A percentile compares a stretch with the other conserved stretches of the same genome.
phyloP scores from a whole-genome alignment of 441 rosid genomes.

The Populus hybrid region DNA sequence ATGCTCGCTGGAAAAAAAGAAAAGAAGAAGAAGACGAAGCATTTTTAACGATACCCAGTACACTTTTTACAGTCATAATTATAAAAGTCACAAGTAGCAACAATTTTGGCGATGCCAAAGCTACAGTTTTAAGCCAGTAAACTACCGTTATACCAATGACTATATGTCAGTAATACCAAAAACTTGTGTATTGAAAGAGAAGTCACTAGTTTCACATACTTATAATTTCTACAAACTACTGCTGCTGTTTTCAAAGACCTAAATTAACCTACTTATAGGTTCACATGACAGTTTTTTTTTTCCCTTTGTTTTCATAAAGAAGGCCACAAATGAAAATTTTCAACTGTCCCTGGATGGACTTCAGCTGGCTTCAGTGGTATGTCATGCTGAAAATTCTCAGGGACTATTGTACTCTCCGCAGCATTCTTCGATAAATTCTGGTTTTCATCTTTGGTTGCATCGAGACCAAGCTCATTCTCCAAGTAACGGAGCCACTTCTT shows the following conservation, averaged over 20 bases:
- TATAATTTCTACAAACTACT: neutral
- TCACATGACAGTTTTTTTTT: neutral
- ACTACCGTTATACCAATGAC: neutral
- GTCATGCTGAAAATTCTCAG: slow-evolving; percentile 19
- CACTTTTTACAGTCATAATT: neutral
- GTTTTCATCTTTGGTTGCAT: slow-evolving; percentile 26
- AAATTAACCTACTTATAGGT: neutral
- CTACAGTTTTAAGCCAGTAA: neutral
- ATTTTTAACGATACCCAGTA: neutral
- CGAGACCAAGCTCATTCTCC: slow-evolving; percentile 69
- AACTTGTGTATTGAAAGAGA: neutral
- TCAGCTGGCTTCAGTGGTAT: slow-evolving; percentile 23
- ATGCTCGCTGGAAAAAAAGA: neutral
- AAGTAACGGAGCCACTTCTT: slow-evolving; percentile 61
- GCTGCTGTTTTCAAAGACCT: neutral
- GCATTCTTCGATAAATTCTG: slow-evolving; percentile 15
- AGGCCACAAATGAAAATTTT: slow-evolving; percentile 24
- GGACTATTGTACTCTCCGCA: slow-evolving; percentile 4
- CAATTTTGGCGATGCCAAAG: neutral
- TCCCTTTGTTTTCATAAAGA: slow-evolving; percentile 5
- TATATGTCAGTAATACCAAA: neutral
- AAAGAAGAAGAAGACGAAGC: too few species aligned
- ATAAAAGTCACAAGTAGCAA: neutral
- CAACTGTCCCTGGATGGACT: slow-evolving; percentile 15
- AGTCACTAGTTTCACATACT: neutral